Evolutionary conservation across 2,329 filamentous ascomycete genomes (phyloP).

Genomic region (Pyrenophora seminiperda): DNA sequence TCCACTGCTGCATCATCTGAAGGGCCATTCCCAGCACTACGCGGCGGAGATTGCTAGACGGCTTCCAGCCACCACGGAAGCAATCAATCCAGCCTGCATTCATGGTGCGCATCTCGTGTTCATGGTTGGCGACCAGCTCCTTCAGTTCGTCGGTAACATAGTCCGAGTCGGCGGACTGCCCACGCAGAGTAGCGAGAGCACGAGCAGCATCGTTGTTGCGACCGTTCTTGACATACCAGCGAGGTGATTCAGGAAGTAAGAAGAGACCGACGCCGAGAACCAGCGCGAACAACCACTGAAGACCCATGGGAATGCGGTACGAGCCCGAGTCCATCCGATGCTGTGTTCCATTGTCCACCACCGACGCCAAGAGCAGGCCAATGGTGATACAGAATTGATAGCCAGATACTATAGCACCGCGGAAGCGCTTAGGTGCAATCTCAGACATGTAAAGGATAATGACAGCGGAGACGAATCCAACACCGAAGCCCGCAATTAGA

Average conservation of each 20-base stretch:
- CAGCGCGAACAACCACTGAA: conserved; percentile 81
- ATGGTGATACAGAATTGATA: conserved; percentile 86
- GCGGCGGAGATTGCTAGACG: conserved; percentile 58
- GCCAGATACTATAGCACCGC: conserved; percentile 74
- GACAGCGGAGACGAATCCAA: conserved; percentile 48
- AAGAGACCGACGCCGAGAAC: conserved; percentile 75
- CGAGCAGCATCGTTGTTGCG: conserved; percentile 67
- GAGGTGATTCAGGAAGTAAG: conserved; percentile 81
- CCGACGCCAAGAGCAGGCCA: conserved; percentile 75
- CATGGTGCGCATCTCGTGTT: conserved; percentile 68
- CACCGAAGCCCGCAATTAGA: conserved; percentile 48
- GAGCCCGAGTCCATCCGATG: conserved; percentile 65
- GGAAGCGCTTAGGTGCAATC: conserved; percentile 72
- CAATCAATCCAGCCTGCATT: conserved; percentile 70
- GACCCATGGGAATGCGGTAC: conserved; percentile 75
- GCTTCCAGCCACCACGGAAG: conserved; percentile 61
- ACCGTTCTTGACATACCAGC: conserved; percentile 82
- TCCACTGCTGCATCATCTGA: conserved; percentile 64
- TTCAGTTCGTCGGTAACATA: conserved; percentile 79
- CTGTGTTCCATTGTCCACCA: conserved; percentile 74
- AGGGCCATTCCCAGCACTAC: conserved; percentile 55
- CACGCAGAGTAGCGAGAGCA: conserved; percentile 71
- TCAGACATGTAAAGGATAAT: conserved; percentile 80
- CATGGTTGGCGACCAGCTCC: conserved; percentile 87
- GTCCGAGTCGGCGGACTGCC: conserved; percentile 72